phyloP scores from a whole-genome alignment of 345 rosid species.

The Sapria himalayana region DNA sequence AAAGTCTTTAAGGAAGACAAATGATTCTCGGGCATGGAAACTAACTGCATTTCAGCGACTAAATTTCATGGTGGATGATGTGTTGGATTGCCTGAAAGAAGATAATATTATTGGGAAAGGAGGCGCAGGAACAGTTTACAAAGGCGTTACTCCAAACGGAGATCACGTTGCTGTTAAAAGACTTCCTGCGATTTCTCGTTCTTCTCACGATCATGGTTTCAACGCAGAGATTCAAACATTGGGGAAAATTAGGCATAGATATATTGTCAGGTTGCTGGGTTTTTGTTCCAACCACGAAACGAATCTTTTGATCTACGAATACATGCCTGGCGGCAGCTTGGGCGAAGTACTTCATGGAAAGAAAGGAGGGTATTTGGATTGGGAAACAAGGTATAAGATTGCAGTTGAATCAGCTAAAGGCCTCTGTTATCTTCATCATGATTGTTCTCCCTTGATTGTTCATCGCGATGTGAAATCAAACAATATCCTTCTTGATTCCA shows the following conservation, averaged over 20 bases:
- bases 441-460: slow-evolving; percentile 72
- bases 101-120: slow-evolving; percentile 88
- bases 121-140: slow-evolving; percentile 84
- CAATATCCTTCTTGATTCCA: slow-evolving; percentile 64
- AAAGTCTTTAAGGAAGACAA: slow-evolving; percentile 57
- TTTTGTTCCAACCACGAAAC: slow-evolving; percentile 87
- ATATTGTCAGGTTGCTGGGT: slow-evolving; percentile 63
- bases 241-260: slow-evolving; percentile 73
- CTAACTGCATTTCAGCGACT: slow-evolving; percentile 88
- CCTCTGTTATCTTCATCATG: slow-evolving; percentile 74
- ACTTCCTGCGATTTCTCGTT: slow-evolving; percentile 57
- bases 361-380: slow-evolving; percentile 79
- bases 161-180: slow-evolving; percentile 70
- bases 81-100: slow-evolving; percentile 63
- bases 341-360: slow-evolving; percentile 83
- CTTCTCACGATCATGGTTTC: slow-evolving; percentile 90
- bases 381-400: slow-evolving; percentile 72
- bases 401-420: slow-evolving; percentile 83
- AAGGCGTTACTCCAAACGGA: slow-evolving; percentile 58
- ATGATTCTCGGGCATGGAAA: slow-evolving; percentile 71
- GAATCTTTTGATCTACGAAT: slow-evolving; percentile 69
- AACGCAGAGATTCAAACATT: slow-evolving; percentile 88
- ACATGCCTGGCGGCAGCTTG: slow-evolving; percentile 82
- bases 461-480: slow-evolving; percentile 79
- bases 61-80: slow-evolving; percentile 72